Evolutionary conservation across 106 monocot species (phyloP), one percentile per base, ranked within the genome.

Genomic region (Dendrobium officinale): DNA sequence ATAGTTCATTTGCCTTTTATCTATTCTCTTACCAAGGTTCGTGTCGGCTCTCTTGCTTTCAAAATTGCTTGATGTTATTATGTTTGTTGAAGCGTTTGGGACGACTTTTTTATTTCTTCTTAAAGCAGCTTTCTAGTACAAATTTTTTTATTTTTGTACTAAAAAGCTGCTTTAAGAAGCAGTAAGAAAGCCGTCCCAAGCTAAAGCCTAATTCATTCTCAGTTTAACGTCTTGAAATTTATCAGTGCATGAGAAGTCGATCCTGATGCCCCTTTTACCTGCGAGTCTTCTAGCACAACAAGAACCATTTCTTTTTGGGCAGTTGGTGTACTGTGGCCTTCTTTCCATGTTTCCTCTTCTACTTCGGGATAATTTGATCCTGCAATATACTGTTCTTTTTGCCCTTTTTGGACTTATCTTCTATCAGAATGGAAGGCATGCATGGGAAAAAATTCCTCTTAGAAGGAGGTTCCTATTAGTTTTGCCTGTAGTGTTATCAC

Each of bases 221-320:
- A 24, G 33, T 44, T 74, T 44, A 75, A 59, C 24, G 17, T 73
- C 11, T 84, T 43, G 41, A 41, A 77, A 78, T 68, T 42, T 80
- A 49, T 42, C 92, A 98, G 99, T 99, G 75, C 95, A 99, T 73
- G 95, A 99, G 86, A 99, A 99, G 79, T 99, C 95, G 29, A 93
- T 99, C 75, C 80, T 95, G 81, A 86, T 99, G 41, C 95, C 95
- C 84, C 89, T 99, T 83, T 86, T 99, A 77, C 93, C 99, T 72
- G 99, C 93, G 74, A 95, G 91, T 79, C 92, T 99, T 82, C 78
- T 99, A 82, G 88, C 86, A 78, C 81, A 90, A 55, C 79, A 90
- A 81, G 95, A 99, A 72, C 95, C 95, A 79, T 77, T 82, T 48
- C 80, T 90, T 73, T 95, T 88, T 78, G 85, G 84, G 79, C 93